These are phyloP conservation scores for Trichoderma afroharzianum DNA, from an alignment of 2,329 filamentous ascomycete genomes.

Conservation along the genomic window DNA sequence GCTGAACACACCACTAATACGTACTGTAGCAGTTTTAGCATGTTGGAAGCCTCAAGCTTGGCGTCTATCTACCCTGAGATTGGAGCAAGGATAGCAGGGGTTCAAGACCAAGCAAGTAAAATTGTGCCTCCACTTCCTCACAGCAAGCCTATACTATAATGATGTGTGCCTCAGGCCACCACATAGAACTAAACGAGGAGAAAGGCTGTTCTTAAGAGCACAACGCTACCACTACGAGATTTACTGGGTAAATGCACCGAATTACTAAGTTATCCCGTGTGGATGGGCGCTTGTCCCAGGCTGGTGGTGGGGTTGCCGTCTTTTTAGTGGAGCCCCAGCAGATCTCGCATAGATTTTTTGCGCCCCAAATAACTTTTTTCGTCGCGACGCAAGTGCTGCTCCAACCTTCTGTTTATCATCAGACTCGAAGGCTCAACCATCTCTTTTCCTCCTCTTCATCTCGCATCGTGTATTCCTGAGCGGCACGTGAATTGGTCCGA, in stretches of 20 bases:
- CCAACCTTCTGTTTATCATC: conserved; percentile 13
- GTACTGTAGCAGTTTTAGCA: neutral
- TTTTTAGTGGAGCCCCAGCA: conserved; percentile 11
- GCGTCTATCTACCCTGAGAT: neutral
- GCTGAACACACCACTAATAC: neutral
- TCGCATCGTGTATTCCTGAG: neutral
- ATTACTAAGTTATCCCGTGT: too few relatives aligned
- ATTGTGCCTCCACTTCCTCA: too few relatives aligned
- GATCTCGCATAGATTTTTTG: conserved; percentile 19
- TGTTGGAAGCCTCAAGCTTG: neutral
- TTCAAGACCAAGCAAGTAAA: too few relatives aligned
- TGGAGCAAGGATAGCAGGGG: too few relatives aligned
- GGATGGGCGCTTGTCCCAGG: conserved; percentile 2
- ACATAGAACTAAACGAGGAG: too few relatives aligned
- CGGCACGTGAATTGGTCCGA: neutral
- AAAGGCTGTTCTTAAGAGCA: neutral
- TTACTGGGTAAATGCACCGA: too few relatives aligned
- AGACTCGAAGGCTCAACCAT: neutral
- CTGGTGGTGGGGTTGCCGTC: conserved; percentile 14
- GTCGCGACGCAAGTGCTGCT: conserved; percentile 20
- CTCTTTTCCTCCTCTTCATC: neutral
- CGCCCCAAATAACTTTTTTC: conserved; percentile 15
- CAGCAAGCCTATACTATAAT: too few relatives aligned
- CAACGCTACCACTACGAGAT: neutral
- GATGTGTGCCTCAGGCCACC: too few relatives aligned